Percentiles rank a stretch among this genome's conserved stretches.
These are phyloP conservation scores for Eimeria sp. DNA, from an alignment of 169 alveolate species.

Conservation along the genomic window DNA sequence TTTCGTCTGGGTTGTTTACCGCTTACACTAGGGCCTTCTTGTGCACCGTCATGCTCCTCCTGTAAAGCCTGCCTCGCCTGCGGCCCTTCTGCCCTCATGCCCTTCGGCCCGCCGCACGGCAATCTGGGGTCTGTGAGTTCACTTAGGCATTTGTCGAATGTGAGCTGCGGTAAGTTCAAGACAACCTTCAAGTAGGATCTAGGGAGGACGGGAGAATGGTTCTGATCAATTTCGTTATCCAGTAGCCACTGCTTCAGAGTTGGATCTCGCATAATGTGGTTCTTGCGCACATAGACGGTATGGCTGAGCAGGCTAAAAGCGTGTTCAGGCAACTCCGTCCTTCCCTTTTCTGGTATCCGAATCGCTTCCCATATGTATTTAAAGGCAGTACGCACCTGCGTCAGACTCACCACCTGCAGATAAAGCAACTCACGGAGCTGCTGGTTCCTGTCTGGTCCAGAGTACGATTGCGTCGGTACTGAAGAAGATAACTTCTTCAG, in stretches of 20 bases:
- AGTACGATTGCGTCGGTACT: no score
- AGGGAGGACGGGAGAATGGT: not conserved
- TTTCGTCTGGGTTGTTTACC: no score
- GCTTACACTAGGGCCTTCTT: no score
- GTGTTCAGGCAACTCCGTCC: no score
- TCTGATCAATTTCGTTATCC: not conserved
- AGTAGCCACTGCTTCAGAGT: not conserved
- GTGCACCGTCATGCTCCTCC: no score
- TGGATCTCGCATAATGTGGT: not conserved
- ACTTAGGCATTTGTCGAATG: not conserved
- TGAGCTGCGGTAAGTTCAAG: not conserved
- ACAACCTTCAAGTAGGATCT: not conserved
- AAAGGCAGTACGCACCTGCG: not conserved
- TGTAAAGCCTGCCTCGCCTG: no score
- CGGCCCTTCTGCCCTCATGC: not conserved
- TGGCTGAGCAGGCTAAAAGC: not conserved
- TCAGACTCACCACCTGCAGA: not conserved
- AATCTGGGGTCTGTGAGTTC: not conserved
- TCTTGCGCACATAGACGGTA: not conserved
- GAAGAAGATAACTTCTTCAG: not conserved
- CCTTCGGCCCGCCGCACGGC: not conserved
- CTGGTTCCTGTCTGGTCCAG: not conserved
- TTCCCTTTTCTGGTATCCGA: not conserved
- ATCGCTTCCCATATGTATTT: not conserved
- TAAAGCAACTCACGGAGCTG: not conserved